Base-by-base conservation (phyloP, 768 basidiomycete species). In the Boletus sp. region DNA sequence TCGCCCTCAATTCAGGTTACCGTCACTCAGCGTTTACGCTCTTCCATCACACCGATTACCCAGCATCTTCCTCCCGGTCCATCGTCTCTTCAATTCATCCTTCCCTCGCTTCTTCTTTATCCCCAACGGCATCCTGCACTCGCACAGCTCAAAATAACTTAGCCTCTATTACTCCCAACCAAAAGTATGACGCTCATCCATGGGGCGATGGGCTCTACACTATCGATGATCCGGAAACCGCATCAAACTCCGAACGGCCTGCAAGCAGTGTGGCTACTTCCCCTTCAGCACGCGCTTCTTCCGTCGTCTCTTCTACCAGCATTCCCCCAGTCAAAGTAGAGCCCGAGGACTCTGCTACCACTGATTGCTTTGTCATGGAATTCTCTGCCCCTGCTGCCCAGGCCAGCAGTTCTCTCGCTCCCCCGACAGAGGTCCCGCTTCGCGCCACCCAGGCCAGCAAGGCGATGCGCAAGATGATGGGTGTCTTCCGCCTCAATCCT, bases 401-500 rank as follows among this genome's bases (percentile, higher is more conserved):
- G 73, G 61, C 71, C 0, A 73, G 72, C 30, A 63, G 63, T 57
- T 70, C 76, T 0, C 73, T 80, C 50, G 81, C 80, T 1, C 82
- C 83, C 1, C 84, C 83, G 2, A 83, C 81, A 35, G 83, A 84
- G 65, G 88, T 89, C 1, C 88, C 89, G 8, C 78, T 89, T 14
- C 86, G 89, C 46, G 89, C 89, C 8, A 90, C 87, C 0, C 85
- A 89, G 64, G 89, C 88, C 1, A 78, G 80, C 58, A 78, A 80
- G 46, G 78, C 81, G 44, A 90, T 90, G 89, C 81, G 85, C 52
- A 74, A 76, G 47, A 84, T 90, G 83, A 92, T 92, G 89, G 82
- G 82, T 42, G 83, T 85, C 20, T 89, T 91, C 69, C 80, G 89
- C 8, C 78, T 90, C 62, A 86, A 90, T 69, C 88, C 87, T 0